Percentiles rank a stretch among this genome's conserved stretches.
phyloP scores from a whole-genome alignment of 2,329 filamentous ascomycete genomes.

The Bertia moriformis region DNA sequence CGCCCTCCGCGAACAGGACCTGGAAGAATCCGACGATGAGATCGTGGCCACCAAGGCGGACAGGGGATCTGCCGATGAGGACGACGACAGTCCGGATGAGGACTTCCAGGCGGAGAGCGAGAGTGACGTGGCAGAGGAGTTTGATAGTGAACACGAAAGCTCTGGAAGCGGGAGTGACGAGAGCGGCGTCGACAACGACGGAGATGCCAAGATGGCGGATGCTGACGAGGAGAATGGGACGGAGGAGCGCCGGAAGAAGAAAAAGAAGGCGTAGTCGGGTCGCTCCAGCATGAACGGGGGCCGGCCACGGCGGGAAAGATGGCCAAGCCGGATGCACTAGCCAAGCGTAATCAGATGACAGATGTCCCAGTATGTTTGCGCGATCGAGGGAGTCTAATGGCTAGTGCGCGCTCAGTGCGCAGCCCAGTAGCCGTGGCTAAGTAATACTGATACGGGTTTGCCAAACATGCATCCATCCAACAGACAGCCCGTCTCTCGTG shows the following conservation, averaged over 20 bases:
- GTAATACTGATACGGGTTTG: too few relatives aligned
- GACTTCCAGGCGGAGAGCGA: constrained; percentile 89
- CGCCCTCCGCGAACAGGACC: constrained; percentile 68
- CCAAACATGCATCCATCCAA: too few relatives aligned
- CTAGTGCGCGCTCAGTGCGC: too few relatives aligned
- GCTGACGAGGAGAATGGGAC: constrained; percentile 33
- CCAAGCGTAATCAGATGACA: too few relatives aligned
- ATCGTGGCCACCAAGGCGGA: constrained; percentile 54
- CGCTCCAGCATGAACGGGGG: background rate
- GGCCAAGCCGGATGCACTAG: too few relatives aligned
- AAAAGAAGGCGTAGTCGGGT: constrained; percentile 25
- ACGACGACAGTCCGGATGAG: constrained; percentile 87
- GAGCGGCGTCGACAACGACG: constrained; percentile 37
- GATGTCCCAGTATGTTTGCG: too few relatives aligned
- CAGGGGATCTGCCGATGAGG: constrained; percentile 85
- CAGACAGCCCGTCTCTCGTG: too few relatives aligned
- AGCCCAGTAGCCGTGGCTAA: too few relatives aligned
- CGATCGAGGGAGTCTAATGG: too few relatives aligned
- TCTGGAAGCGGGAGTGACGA: constrained; percentile 56
- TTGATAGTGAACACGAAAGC: constrained; percentile 79
- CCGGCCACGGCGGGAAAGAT: constrained; percentile 9
- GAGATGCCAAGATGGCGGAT: too few relatives aligned
- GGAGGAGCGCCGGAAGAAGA: constrained; percentile 34
- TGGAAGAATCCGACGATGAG: constrained; percentile 71
- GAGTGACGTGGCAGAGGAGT: constrained; percentile 92